A percentile compares a stretch with the other conserved stretches of the same genome.
phyloP scores from a whole-genome alignment of 331 rosid species.

The Cucumis variabilis region DNA sequence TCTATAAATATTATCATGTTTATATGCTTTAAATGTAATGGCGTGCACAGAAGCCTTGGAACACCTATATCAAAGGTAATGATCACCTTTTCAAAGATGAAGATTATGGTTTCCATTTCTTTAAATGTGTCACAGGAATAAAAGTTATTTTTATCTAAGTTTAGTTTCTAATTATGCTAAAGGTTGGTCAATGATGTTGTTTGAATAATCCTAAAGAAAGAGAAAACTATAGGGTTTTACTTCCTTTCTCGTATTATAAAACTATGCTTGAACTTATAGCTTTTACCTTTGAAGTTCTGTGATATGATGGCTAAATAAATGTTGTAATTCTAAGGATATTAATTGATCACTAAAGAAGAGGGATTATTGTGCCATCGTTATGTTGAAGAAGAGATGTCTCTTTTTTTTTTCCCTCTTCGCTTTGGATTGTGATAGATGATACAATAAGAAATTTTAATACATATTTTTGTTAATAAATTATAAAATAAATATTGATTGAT shows the following conservation, averaged over 20 bases:
- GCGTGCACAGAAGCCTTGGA: constrained; percentile 96
- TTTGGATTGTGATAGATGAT: no score
- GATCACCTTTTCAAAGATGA: background rate
- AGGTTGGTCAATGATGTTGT: no score
- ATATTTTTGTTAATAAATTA: no score
- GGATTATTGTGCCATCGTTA: no score
- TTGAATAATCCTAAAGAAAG: background rate
- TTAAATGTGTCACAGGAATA: background rate
- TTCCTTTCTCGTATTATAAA: background rate
- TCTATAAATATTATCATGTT: constrained; percentile 96
- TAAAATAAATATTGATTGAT: no score
- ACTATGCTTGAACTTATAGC: background rate
- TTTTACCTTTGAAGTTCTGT: background rate
- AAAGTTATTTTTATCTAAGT: background rate
- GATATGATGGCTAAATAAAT: background rate
- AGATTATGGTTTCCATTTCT: background rate
- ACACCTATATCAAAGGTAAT: constrained; percentile 92
- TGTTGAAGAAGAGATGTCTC: no score
- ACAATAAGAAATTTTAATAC: no score
- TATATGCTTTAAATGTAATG: constrained; percentile 94
- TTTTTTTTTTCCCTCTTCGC: no score
- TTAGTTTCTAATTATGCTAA: background rate
- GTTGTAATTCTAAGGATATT: background rate
- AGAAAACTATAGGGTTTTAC: background rate
- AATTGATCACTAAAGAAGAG: no score